Evolutionary conservation across 2,329 filamentous ascomycete genomes (phyloP).

Genomic region (Epichloe aotearoae): DNA sequence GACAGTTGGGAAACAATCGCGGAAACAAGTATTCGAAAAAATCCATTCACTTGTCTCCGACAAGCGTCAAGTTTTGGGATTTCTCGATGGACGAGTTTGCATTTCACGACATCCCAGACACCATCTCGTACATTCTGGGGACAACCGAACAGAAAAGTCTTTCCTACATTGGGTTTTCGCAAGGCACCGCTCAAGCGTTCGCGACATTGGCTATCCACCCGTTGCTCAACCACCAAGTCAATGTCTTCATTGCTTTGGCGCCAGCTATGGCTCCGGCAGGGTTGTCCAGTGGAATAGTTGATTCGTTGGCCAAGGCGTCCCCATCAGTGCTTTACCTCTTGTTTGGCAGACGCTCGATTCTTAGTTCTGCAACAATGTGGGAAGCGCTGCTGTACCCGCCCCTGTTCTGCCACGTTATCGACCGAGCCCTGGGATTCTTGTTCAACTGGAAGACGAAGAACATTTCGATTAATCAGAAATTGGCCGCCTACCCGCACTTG

Average conservation of each 20-base stretch:
- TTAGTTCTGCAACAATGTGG: constrained; percentile 94
- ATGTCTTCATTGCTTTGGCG: constrained; percentile 90
- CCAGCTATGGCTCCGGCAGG: constrained; percentile 95
- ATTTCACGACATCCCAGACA: constrained; percentile 93
- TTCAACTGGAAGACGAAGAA: constrained; percentile 85
- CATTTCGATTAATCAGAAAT: constrained; percentile 75
- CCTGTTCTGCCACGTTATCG: constrained; percentile 80
- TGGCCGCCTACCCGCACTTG: constrained; percentile 88
- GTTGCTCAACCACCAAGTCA: constrained; percentile 78
- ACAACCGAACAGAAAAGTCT: constrained; percentile 72
- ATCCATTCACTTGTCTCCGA: constrained; percentile 67
- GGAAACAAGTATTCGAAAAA: constrained; percentile 98
- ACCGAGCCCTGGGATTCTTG: constrained; percentile 65
- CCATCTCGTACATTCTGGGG: constrained; percentile 78
- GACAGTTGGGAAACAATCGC: constrained; percentile 81
- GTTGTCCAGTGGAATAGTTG: constrained; percentile 77
- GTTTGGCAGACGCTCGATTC: constrained; percentile 81
- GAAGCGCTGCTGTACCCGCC: constrained; percentile 90
- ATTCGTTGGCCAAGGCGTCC: constrained; percentile 85
- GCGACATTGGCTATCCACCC: constrained; percentile 87
- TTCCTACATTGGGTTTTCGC: constrained; percentile 94
- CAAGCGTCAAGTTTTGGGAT: constrained; percentile 75
- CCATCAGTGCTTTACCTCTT: constrained; percentile 85
- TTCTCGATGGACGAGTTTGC: constrained; percentile 98
- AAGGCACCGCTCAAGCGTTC: constrained; percentile 94